These are phyloP conservation scores for Pseudogymnoascus sp. DNA, from an alignment of 2,329 filamentous ascomycete genomes.

Conservation along the genomic window DNA sequence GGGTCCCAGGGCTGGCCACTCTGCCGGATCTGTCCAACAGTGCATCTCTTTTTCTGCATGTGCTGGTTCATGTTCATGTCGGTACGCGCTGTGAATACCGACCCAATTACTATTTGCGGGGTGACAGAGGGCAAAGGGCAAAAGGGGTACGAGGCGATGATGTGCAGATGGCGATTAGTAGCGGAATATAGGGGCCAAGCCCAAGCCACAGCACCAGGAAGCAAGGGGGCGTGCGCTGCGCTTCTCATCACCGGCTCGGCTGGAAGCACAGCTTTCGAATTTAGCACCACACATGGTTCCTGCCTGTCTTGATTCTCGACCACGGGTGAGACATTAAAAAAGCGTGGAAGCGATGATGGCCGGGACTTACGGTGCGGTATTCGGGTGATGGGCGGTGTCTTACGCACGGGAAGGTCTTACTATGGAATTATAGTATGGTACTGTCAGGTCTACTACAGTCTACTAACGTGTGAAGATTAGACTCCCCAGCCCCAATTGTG, in stretches of 20 bases:
- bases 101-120: conserved; percentile 5
- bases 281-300: not conserved
- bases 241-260: not conserved
- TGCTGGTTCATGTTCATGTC: not conserved
- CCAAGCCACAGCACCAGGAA: not conserved
- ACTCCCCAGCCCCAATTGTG: not conserved
- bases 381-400: conserved; percentile 3
- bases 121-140: not conserved
- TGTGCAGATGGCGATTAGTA: not conserved
- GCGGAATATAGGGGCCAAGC: not conserved
- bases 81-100: not conserved
- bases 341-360: not conserved
- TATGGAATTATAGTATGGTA: not conserved
- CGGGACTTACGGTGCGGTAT: not conserved
- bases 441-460: not conserved
- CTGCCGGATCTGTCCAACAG: not conserved
- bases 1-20: not conserved
- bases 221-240: not conserved
- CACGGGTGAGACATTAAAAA: not conserved
- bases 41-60: not conserved
- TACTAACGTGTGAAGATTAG: not conserved
- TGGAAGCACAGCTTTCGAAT: not conserved
- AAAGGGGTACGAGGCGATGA: conserved; percentile 1
- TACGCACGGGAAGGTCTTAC: not conserved
- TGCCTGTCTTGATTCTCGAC: not conserved